Percentiles rank a stretch among this genome's conserved stretches.
Conservation (phyloP, 106 monocot species). For the Dioscorea alata region DNA sequence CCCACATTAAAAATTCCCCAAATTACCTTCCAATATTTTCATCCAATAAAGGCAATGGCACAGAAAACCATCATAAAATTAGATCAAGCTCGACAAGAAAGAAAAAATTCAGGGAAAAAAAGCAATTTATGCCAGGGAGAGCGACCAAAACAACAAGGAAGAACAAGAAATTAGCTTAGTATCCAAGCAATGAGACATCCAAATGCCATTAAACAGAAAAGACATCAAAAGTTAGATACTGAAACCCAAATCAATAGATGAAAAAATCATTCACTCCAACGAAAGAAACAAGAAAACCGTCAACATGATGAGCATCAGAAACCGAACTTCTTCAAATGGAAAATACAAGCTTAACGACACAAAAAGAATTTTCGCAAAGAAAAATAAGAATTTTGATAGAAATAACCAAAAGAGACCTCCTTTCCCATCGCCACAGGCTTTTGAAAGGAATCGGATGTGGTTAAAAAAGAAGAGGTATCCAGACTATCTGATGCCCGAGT, state of each 20-base stretch:
- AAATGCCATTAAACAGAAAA: neutral
- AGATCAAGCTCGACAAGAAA: neutral
- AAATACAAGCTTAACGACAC: neutral
- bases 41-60: neutral
- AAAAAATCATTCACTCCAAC: neutral
- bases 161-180: neutral
- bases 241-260: neutral
- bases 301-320: neutral
- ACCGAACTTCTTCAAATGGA: neutral
- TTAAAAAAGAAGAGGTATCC: slow-evolving; percentile 11
- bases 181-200: slow-evolving; percentile 1
- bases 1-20: slow-evolving; percentile 28
- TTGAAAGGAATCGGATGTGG: slow-evolving; percentile 25
- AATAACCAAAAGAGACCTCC: slow-evolving; percentile 7
- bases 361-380: neutral
- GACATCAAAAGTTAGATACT: neutral
- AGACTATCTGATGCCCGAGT: slow-evolving; percentile 11
- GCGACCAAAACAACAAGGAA: neutral
- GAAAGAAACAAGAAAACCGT: neutral
- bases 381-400: neutral
- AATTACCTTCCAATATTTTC: slow-evolving; percentile 25
- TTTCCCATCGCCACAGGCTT: slow-evolving; percentile 8
- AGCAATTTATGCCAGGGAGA: neutral
- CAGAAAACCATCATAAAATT: slow-evolving; percentile 1
- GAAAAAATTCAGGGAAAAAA: neutral